Conservation (phyloP, 331 rosid species). For the Acacia pycnantha region DNA sequence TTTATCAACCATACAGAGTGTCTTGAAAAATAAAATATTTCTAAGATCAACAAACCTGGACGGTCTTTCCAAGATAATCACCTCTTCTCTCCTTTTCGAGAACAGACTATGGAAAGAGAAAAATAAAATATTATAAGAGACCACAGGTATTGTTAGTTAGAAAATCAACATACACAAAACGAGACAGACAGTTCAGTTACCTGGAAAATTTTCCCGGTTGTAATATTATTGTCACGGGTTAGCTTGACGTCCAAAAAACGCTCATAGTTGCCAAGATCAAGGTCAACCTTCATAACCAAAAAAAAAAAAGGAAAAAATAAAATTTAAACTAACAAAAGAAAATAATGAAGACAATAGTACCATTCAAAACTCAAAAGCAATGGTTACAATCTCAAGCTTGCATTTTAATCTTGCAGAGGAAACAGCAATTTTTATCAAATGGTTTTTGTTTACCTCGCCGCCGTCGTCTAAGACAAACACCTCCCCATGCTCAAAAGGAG, state of each 20-base stretch:
- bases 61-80: slow-evolving; percentile 65
- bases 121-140: not conserved
- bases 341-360: slow-evolving; percentile 1
- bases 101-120: slow-evolving; percentile 38
- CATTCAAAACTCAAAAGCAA: slow-evolving; percentile 9
- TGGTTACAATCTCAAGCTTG: not conserved
- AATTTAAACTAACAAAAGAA: slow-evolving; percentile 3
- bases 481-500: slow-evolving; percentile 91
- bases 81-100: slow-evolving; percentile 56
- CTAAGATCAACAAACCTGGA: slow-evolving; percentile 49
- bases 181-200: slow-evolving; percentile 14
- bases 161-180: not conserved
- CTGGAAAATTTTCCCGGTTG: slow-evolving; percentile 62
- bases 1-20: slow-evolving; percentile 7
- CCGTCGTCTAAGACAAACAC: slow-evolving; percentile 90
- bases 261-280: slow-evolving; percentile 86
- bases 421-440: not conserved
- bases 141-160: not conserved
- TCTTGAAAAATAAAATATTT: slow-evolving; percentile 6
- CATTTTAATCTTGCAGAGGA: not conserved
- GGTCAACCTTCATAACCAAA: slow-evolving; percentile 67
- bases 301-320: not conserved
- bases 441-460: slow-evolving; percentile 59
- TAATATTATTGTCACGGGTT: slow-evolving; percentile 61
- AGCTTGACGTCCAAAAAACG: slow-evolving; percentile 52